Base-by-base conservation (phyloP, 306 rosid species). In the Prunus davidiana region DNA sequence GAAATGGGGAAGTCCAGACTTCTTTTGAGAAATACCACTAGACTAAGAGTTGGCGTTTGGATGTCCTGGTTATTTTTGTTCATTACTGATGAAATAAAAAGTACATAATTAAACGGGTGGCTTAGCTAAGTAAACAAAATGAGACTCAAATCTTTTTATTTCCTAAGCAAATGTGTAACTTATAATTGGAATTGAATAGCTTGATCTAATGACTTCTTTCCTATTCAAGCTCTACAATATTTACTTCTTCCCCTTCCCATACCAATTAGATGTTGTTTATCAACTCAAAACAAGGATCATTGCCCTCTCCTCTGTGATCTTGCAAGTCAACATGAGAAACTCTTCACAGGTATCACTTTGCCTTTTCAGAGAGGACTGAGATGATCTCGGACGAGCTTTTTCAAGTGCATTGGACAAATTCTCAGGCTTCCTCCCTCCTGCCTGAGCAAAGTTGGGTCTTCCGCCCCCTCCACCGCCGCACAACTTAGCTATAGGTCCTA, bases 391-490 rank as follows among this genome's bases (percentile, higher is more conserved):
- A 86, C 62, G 80, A 32, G 98, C 97, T 41, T 84, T 89, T 67
- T 90, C 93, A 6, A 89, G 92, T 54, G 96, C 97, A 80, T 70
- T 76, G 20, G 84, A 80, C 82, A 95, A 82, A 67, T 89, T 95
- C 83, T 90, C 96, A 56, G 98, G 97, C 74, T 90, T 92, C 86
- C 87, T 90, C 71, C 97, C 98, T 25, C 97, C 97, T 69, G 97
- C 98, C 84, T 92, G 97, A 80, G 96, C 97, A 64, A 95, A 92
- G 82, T 92, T 92, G 22, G 96, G 97, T 84, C 98, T 85, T 75
- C 98, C 98, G 4, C 98, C 97, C 16, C 97, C 98, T 22, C 98
- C 98, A 1, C 98, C 98, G 2, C 98, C 93, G 52, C 98, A 92
- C 82, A 95, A 73, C 82, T 89, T 92, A 79, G 98, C 97, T 78